phyloP scores from a whole-genome alignment of 2,329 filamentous ascomycete genomes.

The Paraphoma sp. region DNA sequence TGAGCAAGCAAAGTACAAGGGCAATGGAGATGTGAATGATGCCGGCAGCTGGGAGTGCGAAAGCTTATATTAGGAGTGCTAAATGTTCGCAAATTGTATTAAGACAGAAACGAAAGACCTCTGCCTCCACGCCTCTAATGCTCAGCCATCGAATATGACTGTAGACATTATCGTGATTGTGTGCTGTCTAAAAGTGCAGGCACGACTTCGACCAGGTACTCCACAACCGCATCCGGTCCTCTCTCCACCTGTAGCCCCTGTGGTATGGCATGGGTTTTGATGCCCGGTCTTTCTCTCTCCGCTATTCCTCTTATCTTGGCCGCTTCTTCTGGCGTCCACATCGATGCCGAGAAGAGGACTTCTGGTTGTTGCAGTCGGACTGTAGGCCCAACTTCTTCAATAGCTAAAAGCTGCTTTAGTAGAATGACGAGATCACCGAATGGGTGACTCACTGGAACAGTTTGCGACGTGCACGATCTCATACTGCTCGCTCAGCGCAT shows the following conservation, averaged over 20 bases:
- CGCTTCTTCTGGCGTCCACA: constrained; percentile 62
- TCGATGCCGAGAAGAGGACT: constrained; percentile 68
- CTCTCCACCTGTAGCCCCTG: constrained; percentile 61
- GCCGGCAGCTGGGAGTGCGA: constrained; percentile 39
- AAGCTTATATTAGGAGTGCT: constrained; percentile 13
- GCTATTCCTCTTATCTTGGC: constrained; percentile 55
- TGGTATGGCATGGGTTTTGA: constrained; percentile 61
- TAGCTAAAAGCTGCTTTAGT: constrained; percentile 44
- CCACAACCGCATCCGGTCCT: constrained; percentile 63
- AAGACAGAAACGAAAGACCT: not conserved
- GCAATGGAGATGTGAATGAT: constrained; percentile 32
- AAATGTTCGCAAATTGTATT: not conserved
- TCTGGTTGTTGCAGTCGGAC: constrained; percentile 62
- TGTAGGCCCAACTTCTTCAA: constrained; percentile 62
- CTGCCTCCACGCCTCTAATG: not conserved
- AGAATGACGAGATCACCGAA: not conserved
- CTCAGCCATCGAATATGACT: not conserved
- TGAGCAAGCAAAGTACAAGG: constrained; percentile 37
- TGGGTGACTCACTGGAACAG: constrained; percentile 60
- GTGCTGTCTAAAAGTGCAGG: constrained; percentile 37
- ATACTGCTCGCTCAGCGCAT: constrained; percentile 68
- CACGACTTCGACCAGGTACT: constrained; percentile 56
- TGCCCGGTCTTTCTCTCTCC: constrained; percentile 52
- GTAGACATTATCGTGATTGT: not conserved
- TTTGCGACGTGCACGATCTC: constrained; percentile 69